Percentiles rank a stretch among this genome's conserved stretches.
Conservation (phyloP, 2,329 filamentous ascomycete species). For the Aureobasidium vineae region DNA sequence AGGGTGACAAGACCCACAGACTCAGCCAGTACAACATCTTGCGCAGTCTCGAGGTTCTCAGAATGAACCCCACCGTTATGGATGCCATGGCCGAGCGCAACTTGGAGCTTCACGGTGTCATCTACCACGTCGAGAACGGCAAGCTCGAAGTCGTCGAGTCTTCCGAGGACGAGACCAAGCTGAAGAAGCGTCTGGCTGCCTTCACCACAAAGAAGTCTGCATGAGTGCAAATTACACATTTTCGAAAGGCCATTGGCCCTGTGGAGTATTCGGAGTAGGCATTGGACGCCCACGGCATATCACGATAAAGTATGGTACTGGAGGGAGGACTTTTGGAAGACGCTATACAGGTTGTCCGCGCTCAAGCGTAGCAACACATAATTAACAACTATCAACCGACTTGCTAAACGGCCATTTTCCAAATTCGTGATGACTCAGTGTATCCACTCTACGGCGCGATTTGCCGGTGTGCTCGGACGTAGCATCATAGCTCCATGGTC, state of each 20-base stretch:
- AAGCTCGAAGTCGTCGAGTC: constrained; percentile 53
- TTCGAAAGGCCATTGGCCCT: background rate
- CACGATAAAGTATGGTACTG: background rate
- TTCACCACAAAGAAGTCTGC: constrained; percentile 26
- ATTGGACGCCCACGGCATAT: background rate
- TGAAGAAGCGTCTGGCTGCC: constrained; percentile 29
- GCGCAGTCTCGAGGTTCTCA: constrained; percentile 63
- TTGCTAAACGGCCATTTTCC: background rate
- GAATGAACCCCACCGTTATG: constrained; percentile 66
- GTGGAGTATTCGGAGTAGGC: constrained; percentile 16
- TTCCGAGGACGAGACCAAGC: constrained; percentile 35
- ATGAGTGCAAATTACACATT: background rate
- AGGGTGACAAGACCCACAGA: constrained; percentile 55
- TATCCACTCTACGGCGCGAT: constrained; percentile 5
- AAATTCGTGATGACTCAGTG: constrained; percentile 8
- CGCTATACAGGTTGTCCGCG: constrained; percentile 1
- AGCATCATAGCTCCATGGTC: constrained; percentile 14
- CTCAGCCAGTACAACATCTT: constrained; percentile 77
- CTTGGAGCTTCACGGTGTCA: constrained; percentile 71
- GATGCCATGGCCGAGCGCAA: constrained; percentile 69
- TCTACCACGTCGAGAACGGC: constrained; percentile 67
- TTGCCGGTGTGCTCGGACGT: background rate
- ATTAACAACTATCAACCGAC: constrained; percentile 3
- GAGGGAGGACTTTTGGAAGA: background rate
- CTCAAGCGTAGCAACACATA: background rate